A percentile compares a stretch with the other conserved stretches of the same genome.
These are phyloP conservation scores for Eruca vesicaria DNA, from an alignment of 441 rosid species.

Conservation along the genomic window DNA sequence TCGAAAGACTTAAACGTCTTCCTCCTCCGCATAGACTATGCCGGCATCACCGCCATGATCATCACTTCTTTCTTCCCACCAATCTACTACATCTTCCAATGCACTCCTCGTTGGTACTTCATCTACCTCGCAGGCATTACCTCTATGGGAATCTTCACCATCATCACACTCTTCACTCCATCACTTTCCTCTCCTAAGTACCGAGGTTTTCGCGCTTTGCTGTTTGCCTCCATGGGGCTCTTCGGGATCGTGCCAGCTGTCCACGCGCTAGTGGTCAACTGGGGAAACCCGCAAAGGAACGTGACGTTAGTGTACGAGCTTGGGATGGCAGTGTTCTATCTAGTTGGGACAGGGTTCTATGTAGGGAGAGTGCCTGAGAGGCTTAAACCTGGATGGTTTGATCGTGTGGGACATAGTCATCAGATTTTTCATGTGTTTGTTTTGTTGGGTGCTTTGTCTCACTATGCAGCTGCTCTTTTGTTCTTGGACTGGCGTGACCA, in stretches of 20 bases:
- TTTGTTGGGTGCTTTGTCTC: conserved; percentile 80
- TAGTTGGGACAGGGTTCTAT: conserved; percentile 68
- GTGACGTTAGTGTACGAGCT: conserved; percentile 57
- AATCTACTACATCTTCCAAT: conserved; percentile 77
- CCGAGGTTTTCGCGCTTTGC: conserved; percentile 57
- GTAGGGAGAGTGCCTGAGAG: conserved; percentile 73
- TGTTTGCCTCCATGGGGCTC: conserved; percentile 72
- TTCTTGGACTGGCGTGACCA: conserved; percentile 73
- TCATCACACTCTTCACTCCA: conserved; percentile 65
- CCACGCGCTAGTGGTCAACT: conserved; percentile 61
- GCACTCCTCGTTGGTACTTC: conserved; percentile 71
- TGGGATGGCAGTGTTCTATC: conserved; percentile 73
- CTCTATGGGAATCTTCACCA: conserved; percentile 66
- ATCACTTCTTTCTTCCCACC: conserved; percentile 88
- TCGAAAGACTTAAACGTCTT: conserved; percentile 56
- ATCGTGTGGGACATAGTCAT: conserved; percentile 78
- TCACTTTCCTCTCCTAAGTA: conserved; percentile 53
- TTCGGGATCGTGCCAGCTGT: conserved; percentile 70
- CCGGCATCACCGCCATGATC: conserved; percentile 76
- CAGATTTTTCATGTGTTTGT: conserved; percentile 83
- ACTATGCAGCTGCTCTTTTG: conserved; percentile 71
- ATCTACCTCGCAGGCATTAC: conserved; percentile 67
- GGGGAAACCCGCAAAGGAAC: conserved; percentile 67
- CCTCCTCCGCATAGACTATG: conserved; percentile 60
- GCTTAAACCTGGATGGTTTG: conserved; percentile 78